Evolutionary conservation across 192 early-diverging fungal species (phyloP).

Genomic region (Gonapodya sp.): DNA sequence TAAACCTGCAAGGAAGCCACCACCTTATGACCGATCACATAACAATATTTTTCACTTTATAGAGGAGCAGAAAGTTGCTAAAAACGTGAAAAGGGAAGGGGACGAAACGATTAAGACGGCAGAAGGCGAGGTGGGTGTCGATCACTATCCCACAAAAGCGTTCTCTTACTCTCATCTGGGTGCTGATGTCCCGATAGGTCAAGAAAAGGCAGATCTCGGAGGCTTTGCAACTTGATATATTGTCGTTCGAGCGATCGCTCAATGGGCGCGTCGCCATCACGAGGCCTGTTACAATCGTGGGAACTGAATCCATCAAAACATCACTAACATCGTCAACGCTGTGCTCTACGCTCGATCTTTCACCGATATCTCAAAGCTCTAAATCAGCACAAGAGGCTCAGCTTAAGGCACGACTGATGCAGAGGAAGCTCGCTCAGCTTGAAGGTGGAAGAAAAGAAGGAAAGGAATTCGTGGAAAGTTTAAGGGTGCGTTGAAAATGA

Average conservation of each 20-base stretch:
- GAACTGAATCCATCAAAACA: too few species aligned
- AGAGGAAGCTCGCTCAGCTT: slow-evolving; percentile 8
- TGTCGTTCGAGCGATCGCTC: not conserved
- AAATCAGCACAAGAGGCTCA: not conserved
- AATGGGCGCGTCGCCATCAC: too few species aligned
- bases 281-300: too few species aligned
- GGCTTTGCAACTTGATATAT: not conserved
- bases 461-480: slow-evolving; percentile 31
- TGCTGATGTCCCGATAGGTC: not conserved
- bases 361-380: not conserved
- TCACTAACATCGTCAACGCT: too few species aligned
- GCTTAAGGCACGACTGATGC: not conserved
- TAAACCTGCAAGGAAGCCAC: not conserved
- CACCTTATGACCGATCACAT: not conserved
- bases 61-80: not conserved
- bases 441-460: slow-evolving; percentile 21
- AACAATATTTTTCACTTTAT: not conserved
- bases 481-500: slow-evolving; percentile 21
- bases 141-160: too few species aligned
- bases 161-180: not conserved
- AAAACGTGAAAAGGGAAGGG: too few species aligned
- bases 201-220: not conserved
- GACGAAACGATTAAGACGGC: too few species aligned
- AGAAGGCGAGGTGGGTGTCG: too few species aligned
- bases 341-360: not conserved